Conservation (phyloP, 345 rosid genomes). For the Schrenkiella parvula region DNA sequence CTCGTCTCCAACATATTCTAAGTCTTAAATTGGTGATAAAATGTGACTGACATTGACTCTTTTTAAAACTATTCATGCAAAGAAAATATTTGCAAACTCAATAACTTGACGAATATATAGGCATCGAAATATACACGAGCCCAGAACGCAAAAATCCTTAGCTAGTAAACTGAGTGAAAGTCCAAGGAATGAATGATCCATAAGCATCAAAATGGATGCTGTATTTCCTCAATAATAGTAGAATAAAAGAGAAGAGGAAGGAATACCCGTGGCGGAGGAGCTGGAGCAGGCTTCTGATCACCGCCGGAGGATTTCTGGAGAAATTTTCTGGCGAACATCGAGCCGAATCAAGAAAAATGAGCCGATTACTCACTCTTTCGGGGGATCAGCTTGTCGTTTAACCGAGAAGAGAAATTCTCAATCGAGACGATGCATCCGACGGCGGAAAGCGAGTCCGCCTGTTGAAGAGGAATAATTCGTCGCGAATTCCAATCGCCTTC, state of each 20-base stretch:
- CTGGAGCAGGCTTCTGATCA: constrained; percentile 20
- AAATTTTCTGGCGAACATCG: constrained; percentile 50
- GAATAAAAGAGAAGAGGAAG: background rate
- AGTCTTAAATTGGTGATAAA: background rate
- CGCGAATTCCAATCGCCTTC: constrained; percentile 13
- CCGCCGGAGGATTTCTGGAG: constrained; percentile 38
- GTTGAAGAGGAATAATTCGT: background rate
- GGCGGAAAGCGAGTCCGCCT: background rate
- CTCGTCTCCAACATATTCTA: background rate
- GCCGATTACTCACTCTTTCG: constrained; percentile 5
- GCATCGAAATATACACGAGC: background rate
- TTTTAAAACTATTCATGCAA: background rate
- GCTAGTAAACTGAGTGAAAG: background rate
- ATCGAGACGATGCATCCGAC: constrained; percentile 7
- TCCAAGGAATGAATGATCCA: background rate
- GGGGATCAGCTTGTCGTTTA: background rate
- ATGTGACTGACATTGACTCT: background rate
- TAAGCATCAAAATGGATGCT: background rate
- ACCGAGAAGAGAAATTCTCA: background rate
- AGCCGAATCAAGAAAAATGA: constrained; percentile 17
- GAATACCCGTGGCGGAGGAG: constrained; percentile 38
- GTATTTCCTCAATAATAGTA: background rate
- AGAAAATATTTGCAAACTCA: background rate
- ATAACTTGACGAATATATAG: background rate
- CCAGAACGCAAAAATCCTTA: background rate